These are phyloP conservation scores for Scheffersomyces ergatensis DNA, from an alignment of 805 yeast genomes.

Conservation along the genomic window DNA sequence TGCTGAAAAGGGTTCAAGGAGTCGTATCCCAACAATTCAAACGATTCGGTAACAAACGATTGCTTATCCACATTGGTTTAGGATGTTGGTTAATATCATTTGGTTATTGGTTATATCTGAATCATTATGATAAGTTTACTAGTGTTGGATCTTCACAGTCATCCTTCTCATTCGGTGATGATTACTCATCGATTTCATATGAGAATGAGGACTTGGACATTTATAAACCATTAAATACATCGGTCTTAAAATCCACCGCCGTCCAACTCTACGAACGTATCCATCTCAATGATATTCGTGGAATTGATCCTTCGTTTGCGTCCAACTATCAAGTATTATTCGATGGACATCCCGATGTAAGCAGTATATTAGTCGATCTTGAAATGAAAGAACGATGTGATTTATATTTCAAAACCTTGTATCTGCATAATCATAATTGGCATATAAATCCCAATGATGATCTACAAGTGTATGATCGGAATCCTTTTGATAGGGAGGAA, in stretches of 20 bases:
- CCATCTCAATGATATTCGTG: constrained; percentile 13
- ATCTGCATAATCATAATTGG: constrained; percentile 44
- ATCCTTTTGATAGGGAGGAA: constrained; percentile 26
- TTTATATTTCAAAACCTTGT: constrained; percentile 44
- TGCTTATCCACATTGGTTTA: too few species aligned
- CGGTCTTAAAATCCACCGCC: neutral
- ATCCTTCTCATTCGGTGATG: neutral
- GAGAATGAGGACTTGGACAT: neutral
- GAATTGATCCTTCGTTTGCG: constrained; percentile 13
- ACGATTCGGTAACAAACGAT: too few species aligned
- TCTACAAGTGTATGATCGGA: constrained; percentile 23
- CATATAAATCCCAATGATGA: constrained; percentile 30
- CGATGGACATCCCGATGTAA: constrained; percentile 12
- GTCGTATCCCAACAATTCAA: too few species aligned
- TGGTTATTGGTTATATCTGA: neutral
- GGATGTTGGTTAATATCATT: neutral
- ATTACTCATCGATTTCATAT: neutral
- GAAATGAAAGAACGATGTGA: constrained; percentile 40
- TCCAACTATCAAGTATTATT: constrained; percentile 18
- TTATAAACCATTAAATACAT: neutral
- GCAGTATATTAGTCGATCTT: constrained; percentile 15
- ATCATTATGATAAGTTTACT: neutral
- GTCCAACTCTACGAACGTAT: neutral
- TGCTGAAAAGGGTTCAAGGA: too few species aligned
- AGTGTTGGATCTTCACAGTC: neutral